Conservation (phyloP, 768 basidiomycete species). For the Paxillus ammoniavirescens region DNA sequence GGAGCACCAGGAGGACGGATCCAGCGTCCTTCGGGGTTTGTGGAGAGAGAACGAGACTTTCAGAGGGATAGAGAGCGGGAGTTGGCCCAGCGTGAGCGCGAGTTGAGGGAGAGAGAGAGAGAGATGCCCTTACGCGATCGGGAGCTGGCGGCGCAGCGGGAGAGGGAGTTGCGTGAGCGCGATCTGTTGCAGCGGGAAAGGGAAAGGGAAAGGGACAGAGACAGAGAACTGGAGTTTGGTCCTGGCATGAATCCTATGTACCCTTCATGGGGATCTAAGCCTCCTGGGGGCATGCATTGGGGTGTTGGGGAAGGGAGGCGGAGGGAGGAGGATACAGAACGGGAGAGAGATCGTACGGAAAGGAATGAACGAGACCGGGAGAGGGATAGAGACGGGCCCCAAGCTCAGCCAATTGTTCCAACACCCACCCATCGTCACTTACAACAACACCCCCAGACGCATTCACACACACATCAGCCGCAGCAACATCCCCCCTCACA, state of each 20-base stretch:
- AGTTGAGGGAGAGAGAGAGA: constrained; percentile 16
- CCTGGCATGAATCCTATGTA: constrained; percentile 15
- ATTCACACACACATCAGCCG: constrained; percentile 36
- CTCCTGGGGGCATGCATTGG: constrained; percentile 29
- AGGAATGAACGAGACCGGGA: constrained; percentile 28
- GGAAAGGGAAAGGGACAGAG: constrained; percentile 23
- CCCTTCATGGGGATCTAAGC: constrained; percentile 34
- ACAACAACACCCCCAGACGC: constrained; percentile 34
- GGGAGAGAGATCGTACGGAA: constrained; percentile 22
- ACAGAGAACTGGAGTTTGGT: constrained; percentile 26
- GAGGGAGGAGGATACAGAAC: constrained; percentile 36
- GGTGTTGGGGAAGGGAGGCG: constrained; percentile 33
- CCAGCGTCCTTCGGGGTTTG: constrained; percentile 26
- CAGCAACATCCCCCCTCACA: constrained; percentile 16
- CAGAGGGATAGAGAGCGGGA: constrained; percentile 28
- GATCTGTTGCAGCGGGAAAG: constrained; percentile 1
- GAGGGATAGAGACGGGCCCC: constrained; percentile 22
- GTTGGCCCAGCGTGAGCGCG: constrained; percentile 28
- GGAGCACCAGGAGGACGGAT: constrained; percentile 21
- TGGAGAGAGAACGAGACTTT: constrained; percentile 30
- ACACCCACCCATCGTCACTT: constrained; percentile 28
- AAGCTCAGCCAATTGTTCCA: constrained; percentile 21
- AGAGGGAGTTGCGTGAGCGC: constrained; percentile 24
- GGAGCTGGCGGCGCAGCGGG: constrained; percentile 19
- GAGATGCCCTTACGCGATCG: constrained; percentile 22